Evolutionary conservation across 768 basidiomycete species (phyloP), one percentile per base, ranked within the genome.

Genomic region (Serendipita indica): DNA sequence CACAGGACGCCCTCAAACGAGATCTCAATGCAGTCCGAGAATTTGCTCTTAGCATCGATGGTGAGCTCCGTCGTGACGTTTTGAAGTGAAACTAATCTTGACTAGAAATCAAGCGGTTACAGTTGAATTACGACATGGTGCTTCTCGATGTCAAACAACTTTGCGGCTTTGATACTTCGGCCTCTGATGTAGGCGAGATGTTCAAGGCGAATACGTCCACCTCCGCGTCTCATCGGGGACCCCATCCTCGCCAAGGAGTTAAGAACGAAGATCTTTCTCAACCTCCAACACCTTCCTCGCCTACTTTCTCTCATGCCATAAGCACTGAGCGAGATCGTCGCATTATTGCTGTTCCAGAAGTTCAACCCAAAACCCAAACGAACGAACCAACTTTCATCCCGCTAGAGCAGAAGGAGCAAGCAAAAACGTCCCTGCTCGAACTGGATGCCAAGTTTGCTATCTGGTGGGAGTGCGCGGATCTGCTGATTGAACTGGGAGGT

Each of bases 401-500:
- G 22, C 20, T 16, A 12, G 49, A 54, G 12, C 49, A 54, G n/a
- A 54, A 54, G 2, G 22, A n/a, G 10, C 16, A 22, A 7, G n/a
- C 49, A 10, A 54, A 16, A 54, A 28, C 49, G 22, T 18, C 49
- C 30, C 30, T 54, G 20, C 16, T 28, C 12, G 49, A 54, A n/a
- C 79, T 91, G 64, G 84, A 84, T 52, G 74, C 78, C 20, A 84
- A 81, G 65, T 94, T 90, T 65, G 78, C 77, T 20, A 79, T 90
- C 41, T 82, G 86, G 32, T 90, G 89, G 88, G 89, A 91, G 63
- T 90, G 89, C 65, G 90, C 90, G 0, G 86, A 87, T 65, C 71
- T 94, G 20, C 75, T 94, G 34, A 84, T 93, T 57, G 88, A 92
- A 66, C 76, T 94, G 1, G 88, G 85, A 0, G 81, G 84, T 2